Base-by-base conservation (phyloP, 495 filamentous ascomycete genomes). In the Zalerion maritima region DNA sequence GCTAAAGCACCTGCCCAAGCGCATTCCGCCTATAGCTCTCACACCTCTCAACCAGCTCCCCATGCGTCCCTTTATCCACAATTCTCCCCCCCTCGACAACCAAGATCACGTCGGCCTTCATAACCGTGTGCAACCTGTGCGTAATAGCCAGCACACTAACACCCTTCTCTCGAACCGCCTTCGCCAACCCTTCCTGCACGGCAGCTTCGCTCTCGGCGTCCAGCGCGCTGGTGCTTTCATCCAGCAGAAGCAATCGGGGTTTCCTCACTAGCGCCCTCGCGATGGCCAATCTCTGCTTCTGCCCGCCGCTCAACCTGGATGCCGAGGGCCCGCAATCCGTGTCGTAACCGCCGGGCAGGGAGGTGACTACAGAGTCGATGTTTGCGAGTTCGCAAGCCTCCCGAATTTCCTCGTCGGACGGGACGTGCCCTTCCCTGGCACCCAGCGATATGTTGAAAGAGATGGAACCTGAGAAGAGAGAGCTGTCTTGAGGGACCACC, bases 71-170 rank as follows among this genome's bases (percentile, higher is more conserved):
- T 21, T 49, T 44, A 37, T 85, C 79, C 26, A 78, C 62, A 34
- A 78, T 66, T 21, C 42, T 46, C 0, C 80, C 81, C 4, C 58
- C 63, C 35, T 83, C 75, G 35, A 92, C 67, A 41, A 82, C 67
- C 37, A 82, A 73, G 26, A 89, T 92, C 6, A 64, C 50, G 50
- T 86, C 75, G 1, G 81, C 80, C 39, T 74, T 73, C 15, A 67
- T 61, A 14, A 89, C 75, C n/a, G 80, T 87, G 13, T 63, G 61
- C 25, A 89, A 48, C 2, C 81, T 58, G 53, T 92, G 83, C n/a
- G 75, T 69, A 21, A 93, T 80, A 13, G 83, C 76, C 29, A 94
- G 73, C 1, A 81, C 83, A 0, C 83, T 94, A 26, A 78, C 72
- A 6, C 74, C 76, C n/a, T n/a, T n/a, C n/a, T n/a, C n/a, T 29